Base-by-base conservation (phyloP, 805 yeast species). In the Sugiyamaella boreocaroliniensis region DNA sequence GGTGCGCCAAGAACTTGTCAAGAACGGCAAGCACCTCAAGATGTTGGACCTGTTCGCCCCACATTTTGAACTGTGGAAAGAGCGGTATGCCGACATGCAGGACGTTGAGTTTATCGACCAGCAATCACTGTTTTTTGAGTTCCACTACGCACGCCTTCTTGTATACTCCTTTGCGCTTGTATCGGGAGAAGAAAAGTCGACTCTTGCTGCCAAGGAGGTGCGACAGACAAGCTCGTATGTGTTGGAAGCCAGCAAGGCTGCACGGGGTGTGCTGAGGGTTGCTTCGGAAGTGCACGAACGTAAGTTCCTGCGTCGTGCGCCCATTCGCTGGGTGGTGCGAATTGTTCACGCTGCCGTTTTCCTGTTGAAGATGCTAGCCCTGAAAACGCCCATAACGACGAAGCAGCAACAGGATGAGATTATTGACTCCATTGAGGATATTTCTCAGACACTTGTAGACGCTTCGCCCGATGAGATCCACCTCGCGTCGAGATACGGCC, bases 401-500 rank as follows among this genome's bases (percentile, higher is more conserved):
- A 20, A 47, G 26, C 57, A 58, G 41, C 40, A 54, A 15, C 61
- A 85, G 50, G 92, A 86, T 53, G 16, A 49, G n/a, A 83, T 86
- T 14, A 72, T 86, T 14, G 75, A 76, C 22, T 76, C 82, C 41
- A 80, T 89, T 50, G 86, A 83, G 56, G 76, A 76, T 50, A 83
- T 90, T 1, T 92, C 96, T 0, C 75, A 81, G 14, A 82, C 85
- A 0, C 68, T 89, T 40, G 69, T 89, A 52, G 95, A 86, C 60
- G 85, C 96, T 22, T 79, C 95, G 1, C 96, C 96, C 0, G 97
- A 89, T 68, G 95, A 88, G 58, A 71, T 89, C 41, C 97, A 89
- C 70, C 71, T 89, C 32, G 85, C 95, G 65, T 81, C 87, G 0
- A 71, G 95, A 47, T 88, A 88, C 43, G 64, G 65, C 14, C 53